Evolutionary conservation across 208 protist species (phyloP), one percentile per base, ranked within the genome.

Genomic region (Leishmania lainsoni): DNA sequence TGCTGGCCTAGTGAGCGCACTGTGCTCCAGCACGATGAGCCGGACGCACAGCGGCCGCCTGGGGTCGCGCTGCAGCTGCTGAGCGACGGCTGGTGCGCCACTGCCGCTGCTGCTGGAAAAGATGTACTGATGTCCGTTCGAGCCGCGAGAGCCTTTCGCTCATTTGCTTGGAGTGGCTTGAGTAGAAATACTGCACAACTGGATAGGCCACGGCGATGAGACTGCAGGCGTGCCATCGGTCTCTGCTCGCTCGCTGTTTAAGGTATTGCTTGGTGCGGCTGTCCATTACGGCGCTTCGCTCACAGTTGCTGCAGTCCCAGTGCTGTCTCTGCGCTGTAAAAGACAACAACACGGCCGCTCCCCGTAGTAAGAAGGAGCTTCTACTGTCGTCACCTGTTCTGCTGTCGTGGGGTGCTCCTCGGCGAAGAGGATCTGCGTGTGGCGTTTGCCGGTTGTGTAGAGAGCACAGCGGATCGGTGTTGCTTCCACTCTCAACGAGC

Each of bases 331-430:
- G 63, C 39, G 66, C 74, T 20, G 73, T 58, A 58, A 85, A 81
- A 6, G 81, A 73, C 26, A 81, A 71, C 17, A 86, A 32, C 73
- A 82, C 42, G 42, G 78, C 72, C 17, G 74, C 82, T 8, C 78
- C 72, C n/a, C 77, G n/a, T n/a, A 65, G 54, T 20, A 82, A 61
- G 35, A 76, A 77, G 1, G 78, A 58, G 22, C 39, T 56, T 39
- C 51, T 49, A 5, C 58, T n/a, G 29, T 42, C 48, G n/a, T 76
- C 72, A 61, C 39, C 70, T 16, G 5, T 49, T 22, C 29, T 17
- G 29, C 51, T 29, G 29, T 45, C 32, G 48, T 48, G 72, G 42
- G 48, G 35, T 17, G 49, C 59, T 22, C 32, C 29, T 20, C 6
- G 48, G 20, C 29, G 61, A 51, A 61, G 29, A 56, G 51, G 51